These are phyloP conservation scores for Boeremia exigua DNA, from an alignment of 2,329 filamentous ascomycete genomes.

Conservation along the genomic window DNA sequence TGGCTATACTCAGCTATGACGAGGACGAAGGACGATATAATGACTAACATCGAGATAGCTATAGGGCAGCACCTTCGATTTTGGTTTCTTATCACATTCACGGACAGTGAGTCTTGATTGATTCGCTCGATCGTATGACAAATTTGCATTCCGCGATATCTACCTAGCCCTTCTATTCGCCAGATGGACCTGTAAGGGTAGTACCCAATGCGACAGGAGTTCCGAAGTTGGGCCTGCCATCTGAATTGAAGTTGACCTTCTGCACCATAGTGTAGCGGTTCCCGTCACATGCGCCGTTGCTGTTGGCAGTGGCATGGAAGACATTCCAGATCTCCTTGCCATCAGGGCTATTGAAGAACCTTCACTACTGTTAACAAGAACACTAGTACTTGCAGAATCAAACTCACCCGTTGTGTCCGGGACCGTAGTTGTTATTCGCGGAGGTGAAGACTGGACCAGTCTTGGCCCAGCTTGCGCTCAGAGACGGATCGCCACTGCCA, in stretches of 20 bases:
- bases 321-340: slow-evolving; percentile 62
- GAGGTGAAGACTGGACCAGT: slow-evolving; percentile 59
- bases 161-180: slow-evolving; percentile 29
- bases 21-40: no score
- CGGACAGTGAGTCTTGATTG: no score
- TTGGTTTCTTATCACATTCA: no score
- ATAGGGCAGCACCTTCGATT: no score
- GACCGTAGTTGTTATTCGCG: slow-evolving; percentile 64
- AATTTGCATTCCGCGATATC: no score
- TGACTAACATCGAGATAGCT: no score
- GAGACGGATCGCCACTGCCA: slow-evolving; percentile 55
- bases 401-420: slow-evolving; percentile 58
- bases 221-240: slow-evolving; percentile 62
- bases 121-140: no score
- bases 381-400: not conserved
- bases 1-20: no score
- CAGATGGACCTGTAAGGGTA: slow-evolving; percentile 43
- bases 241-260: slow-evolving; percentile 56
- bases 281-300: slow-evolving; percentile 59
- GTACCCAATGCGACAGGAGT: slow-evolving; percentile 36
- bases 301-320: slow-evolving; percentile 61
- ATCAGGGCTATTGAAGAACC: slow-evolving; percentile 65
- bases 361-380: slow-evolving; percentile 21
- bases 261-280: slow-evolving; percentile 62
- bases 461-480: slow-evolving; percentile 58